Conservation (phyloP, 768 basidiomycete genomes). For the Auriscalpium vulgare region DNA sequence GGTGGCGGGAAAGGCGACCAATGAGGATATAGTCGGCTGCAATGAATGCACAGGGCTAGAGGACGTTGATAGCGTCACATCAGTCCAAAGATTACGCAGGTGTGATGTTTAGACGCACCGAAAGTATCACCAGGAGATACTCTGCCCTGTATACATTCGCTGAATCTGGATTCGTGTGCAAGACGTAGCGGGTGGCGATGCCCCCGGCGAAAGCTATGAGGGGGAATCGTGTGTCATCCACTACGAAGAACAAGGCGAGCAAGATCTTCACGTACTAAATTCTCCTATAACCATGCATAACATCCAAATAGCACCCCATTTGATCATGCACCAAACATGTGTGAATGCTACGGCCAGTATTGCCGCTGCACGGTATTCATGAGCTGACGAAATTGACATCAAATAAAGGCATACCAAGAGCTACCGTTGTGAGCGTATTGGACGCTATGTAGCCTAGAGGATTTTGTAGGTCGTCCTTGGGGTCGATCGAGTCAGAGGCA, state of each 20-base stretch:
- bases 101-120: conserved; percentile 28
- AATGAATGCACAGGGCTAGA: conserved; percentile 67
- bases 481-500: conserved; percentile 24
- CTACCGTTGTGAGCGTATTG: conserved; percentile 42
- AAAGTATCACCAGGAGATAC: conserved; percentile 53
- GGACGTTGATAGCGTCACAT: not conserved
- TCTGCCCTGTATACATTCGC: conserved; percentile 45
- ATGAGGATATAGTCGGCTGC: conserved; percentile 61
- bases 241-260: not conserved
- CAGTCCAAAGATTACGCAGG: not conserved
- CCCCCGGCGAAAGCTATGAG: conserved; percentile 47
- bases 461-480: conserved; percentile 44
- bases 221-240: not conserved
- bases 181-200: conserved; percentile 45
- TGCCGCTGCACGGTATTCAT: not conserved
- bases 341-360: not conserved
- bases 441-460: conserved; percentile 48
- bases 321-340: conserved; percentile 4
- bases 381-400: not conserved
- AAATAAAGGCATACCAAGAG: conserved; percentile 29
- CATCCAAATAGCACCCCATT: conserved; percentile 15
- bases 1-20: conserved; percentile 46
- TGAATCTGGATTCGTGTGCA: conserved; percentile 47
- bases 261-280: conserved; percentile 32
- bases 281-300: conserved; percentile 47